Evolutionary conservation across 148 eudicot species (phyloP).

Genomic region (Simmondsia chinensis): DNA sequence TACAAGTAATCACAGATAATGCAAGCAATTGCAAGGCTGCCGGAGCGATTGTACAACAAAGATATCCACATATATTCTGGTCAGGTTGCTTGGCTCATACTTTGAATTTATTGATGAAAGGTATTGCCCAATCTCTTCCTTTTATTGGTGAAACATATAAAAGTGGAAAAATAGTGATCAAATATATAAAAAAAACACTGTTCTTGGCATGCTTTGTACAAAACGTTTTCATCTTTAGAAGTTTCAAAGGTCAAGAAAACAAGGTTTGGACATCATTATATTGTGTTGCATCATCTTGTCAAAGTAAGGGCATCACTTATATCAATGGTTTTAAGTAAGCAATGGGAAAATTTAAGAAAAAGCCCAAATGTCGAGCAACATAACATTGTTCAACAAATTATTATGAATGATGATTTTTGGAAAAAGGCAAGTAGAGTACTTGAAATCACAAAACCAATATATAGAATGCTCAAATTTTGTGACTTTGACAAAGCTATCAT

Average conservation of each 20-base stretch:
- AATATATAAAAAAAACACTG: slow-evolving; percentile 9
- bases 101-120: slow-evolving; percentile 9
- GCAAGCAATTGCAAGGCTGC: slow-evolving; percentile 6
- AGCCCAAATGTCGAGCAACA: not conserved
- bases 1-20: slow-evolving; percentile 17
- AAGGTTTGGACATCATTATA: slow-evolving; percentile 16
- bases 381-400: not conserved
- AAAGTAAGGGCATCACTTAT: slow-evolving; percentile 6
- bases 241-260: slow-evolving; percentile 20
- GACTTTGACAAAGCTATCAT: slow-evolving; percentile 17
- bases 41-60: slow-evolving; percentile 4
- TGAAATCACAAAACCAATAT: slow-evolving; percentile 6
- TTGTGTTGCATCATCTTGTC: slow-evolving; percentile 3
- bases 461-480: slow-evolving; percentile 7
- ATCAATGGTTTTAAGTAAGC: not conserved
- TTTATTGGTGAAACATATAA: not conserved
- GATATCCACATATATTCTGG: slow-evolving; percentile 11
- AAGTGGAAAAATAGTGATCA: slow-evolving; percentile 6
- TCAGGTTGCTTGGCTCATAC: slow-evolving; percentile 3
- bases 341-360: not conserved
- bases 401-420: slow-evolving; percentile 5
- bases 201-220: slow-evolving; percentile 6
- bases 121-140: not conserved
- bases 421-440: slow-evolving; percentile 7
- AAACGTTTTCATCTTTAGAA: slow-evolving; percentile 4